Evolutionary conservation across 2,329 filamentous ascomycete species (phyloP), one percentile per base, ranked within the genome.

Genomic region (Talaromyces atroroseus): DNA sequence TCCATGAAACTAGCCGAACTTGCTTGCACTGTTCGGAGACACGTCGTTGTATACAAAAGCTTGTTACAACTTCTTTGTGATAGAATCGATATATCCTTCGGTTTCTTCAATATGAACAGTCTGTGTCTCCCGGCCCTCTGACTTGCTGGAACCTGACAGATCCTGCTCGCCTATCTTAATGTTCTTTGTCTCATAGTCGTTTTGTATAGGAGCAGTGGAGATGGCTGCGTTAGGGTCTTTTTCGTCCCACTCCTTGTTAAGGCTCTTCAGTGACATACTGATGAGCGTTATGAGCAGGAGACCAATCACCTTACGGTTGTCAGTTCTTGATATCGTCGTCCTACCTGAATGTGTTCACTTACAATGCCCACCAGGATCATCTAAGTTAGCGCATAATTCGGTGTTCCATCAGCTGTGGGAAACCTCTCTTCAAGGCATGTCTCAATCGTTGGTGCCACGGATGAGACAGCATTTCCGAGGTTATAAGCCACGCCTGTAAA

Each of bases 351-450:
- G 14, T 5, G 42, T 8, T 23, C 16, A 40, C 49, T 40, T n/a
- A 52, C 49, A 52, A 52, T 52, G 42, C 34, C 49, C 24, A 52
- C 49, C 24, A 52, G n/a, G 21, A 52, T 52, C 49, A 52, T 52
- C 21, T 52, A 34, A 3, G 44, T 54, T n/a, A 40, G 52, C 10
- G 16, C 52, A 48, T 54, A 54, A 21, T 54, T 26, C 23, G 52
- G 52, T 6, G 26, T 46, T 21, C 52, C 52, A 36, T 46, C 24
- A 10, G 40, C 16, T 2, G 40, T 40, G 2, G 52, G 52, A 34
- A 54, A 48, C 14, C 21, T 23, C 26, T 54, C 40, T 10, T 42
- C 52, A 5, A 54, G 52, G 8, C 24, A 8, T 10, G 42, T 54
- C 24, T 54, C 52, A 24, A 54, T 47, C 5, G 52, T 54, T 26